Conservation (phyloP, 2,329 filamentous ascomycete genomes). For the Clathrospora elynae region DNA sequence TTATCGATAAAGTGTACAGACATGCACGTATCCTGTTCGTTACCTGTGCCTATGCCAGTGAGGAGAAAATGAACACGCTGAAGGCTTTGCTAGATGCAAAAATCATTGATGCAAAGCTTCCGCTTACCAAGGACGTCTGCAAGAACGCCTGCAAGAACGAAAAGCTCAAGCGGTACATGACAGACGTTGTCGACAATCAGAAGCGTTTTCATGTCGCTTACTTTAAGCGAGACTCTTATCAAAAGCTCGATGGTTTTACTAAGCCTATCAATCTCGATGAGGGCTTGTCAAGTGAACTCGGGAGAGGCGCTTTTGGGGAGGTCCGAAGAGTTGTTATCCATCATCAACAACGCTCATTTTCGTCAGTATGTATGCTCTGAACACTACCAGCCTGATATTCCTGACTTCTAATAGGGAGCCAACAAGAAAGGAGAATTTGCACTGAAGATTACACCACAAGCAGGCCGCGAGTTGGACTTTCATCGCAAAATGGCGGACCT, state of each 20-base stretch:
- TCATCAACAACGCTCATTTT: conserved; percentile 10
- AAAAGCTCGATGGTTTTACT: conserved; percentile 2
- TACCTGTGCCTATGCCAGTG: too few species aligned
- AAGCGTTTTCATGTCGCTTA: conserved; percentile 1
- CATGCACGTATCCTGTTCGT: too few species aligned
- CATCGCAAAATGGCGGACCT: conserved; percentile 11
- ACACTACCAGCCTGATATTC: not conserved
- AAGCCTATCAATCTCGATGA: conserved; percentile 13
- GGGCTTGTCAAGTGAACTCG: not conserved
- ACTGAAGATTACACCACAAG: conserved; percentile 13
- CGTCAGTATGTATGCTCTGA: conserved; percentile 2
- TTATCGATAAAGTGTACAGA: too few species aligned
- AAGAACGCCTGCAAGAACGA: too few species aligned
- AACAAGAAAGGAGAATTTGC: conserved; percentile 9
- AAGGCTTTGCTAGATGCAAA: too few species aligned
- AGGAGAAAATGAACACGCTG: too few species aligned
- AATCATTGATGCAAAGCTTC: too few species aligned
- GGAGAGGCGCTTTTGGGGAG: conserved; percentile 14
- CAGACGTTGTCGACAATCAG: conserved; percentile 4
- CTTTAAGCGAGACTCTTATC: not conserved
- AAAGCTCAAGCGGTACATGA: too few species aligned
- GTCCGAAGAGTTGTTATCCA: conserved; percentile 14
- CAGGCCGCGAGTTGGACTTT: conserved; percentile 11
- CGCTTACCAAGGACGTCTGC: too few species aligned
- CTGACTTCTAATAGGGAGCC: not conserved